These are phyloP conservation scores for Candida railenensis DNA, from an alignment of 805 yeast genomes.

Conservation along the genomic window DNA sequence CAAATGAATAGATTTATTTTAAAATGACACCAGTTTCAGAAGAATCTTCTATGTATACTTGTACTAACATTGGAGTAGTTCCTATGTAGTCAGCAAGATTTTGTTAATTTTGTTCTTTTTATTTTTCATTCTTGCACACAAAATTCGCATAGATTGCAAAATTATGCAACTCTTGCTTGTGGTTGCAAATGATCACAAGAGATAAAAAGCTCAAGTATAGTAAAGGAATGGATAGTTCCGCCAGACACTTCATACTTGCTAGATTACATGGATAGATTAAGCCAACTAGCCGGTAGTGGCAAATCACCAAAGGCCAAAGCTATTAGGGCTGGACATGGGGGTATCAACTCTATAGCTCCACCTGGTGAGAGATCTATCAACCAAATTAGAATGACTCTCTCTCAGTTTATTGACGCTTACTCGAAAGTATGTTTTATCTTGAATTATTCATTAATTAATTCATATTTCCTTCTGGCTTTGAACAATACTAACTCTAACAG, in stretches of 20 bases:
- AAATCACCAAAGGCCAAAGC: neutral
- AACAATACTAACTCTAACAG: slow-evolving; percentile 24
- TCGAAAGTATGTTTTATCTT: slow-evolving; percentile 29
- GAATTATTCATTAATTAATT: neutral
- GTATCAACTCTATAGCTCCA: slow-evolving; percentile 17
- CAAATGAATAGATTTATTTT: neutral
- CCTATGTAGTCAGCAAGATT: no score
- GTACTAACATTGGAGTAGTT: no score
- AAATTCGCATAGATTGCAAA: no score
- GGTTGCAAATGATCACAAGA: neutral
- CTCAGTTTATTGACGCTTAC: slow-evolving; percentile 57
- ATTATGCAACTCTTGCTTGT: no score
- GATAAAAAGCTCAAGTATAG: neutral
- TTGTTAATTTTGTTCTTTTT: no score
- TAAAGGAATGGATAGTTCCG: no score
- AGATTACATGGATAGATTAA: slow-evolving; percentile 8
- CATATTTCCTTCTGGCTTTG: neutral
- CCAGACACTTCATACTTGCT: neutral
- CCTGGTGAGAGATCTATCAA: slow-evolving; percentile 15
- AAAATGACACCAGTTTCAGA: no score
- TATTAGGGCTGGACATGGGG: neutral
- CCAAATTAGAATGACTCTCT: slow-evolving; percentile 35
- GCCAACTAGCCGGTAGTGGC: slow-evolving; percentile 1
- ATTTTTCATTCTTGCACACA: no score
- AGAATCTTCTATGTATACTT: neutral